A percentile compares a stretch with the other conserved stretches of the same genome.
Evolutionary conservation across 23 red algal genomes (phyloP).

Genomic region (Gracilaria caudata): DNA sequence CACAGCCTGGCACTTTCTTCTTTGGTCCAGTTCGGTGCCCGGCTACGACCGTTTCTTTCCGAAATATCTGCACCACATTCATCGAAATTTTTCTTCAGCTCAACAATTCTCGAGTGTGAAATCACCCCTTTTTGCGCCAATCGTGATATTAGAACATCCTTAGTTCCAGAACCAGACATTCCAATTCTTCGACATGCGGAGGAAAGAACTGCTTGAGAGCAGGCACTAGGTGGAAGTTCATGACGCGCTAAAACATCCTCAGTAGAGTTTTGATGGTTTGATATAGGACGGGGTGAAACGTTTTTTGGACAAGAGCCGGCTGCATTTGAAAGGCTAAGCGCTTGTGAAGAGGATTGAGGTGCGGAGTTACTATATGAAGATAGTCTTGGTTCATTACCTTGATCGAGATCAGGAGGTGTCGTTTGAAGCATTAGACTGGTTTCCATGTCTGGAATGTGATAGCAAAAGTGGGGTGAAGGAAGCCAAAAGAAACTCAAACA

Average conservation of each 20-base stretch:
- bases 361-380: no score
- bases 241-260: not conserved
- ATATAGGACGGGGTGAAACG: no score
- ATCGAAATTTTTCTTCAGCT: not conserved
- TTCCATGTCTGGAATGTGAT: no score
- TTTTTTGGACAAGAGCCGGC: not conserved
- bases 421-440: no score
- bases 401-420: no score
- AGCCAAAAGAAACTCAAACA: no score
- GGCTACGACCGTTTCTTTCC: not conserved
- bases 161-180: conserved; percentile 12
- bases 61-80: not conserved
- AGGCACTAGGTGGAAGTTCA: not conserved
- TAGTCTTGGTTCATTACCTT: no score
- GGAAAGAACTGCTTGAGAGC: not conserved
- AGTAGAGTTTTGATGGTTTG: not conserved
- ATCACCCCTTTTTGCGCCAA: not conserved
- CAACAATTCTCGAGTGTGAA: not conserved
- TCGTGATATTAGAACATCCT: not conserved
- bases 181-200: not conserved
- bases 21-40: conserved; percentile 29
- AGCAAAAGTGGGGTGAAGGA: no score
- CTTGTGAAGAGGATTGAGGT: no score
- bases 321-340: no score
- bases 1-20: conserved; percentile 8